Percentiles rank a stretch among this genome's conserved stretches.
Evolutionary conservation across 192 early-diverging fungal species (phyloP).

Genomic region (Umbelopsis vinacea): DNA sequence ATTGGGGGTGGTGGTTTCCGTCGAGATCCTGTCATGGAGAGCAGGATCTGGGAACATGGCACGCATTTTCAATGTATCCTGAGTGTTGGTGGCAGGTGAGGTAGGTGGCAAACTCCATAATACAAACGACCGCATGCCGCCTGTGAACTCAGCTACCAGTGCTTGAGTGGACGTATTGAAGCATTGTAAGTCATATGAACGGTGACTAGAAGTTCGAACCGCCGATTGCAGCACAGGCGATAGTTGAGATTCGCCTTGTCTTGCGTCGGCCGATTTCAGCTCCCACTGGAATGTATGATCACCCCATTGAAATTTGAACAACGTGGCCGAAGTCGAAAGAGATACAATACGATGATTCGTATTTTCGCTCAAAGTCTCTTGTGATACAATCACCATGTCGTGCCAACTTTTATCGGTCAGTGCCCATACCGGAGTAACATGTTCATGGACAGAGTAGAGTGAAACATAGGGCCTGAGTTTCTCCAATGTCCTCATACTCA

Average conservation of each 20-base stretch:
- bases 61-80: background rate
- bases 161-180: conserved; percentile 1
- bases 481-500: background rate
- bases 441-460: conserved; percentile 1
- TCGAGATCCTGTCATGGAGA: background rate
- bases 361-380: conserved; percentile 13
- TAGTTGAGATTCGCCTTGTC: conserved; percentile 12
- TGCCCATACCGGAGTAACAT: conserved; percentile 15
- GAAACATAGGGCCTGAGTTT: conserved; percentile 17
- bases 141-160: conserved; percentile 21
- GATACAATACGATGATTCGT: conserved; percentile 26
- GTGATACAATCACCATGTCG: conserved; percentile 21
- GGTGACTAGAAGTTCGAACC: background rate
- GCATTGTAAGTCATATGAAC: conserved; percentile 23
- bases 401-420: conserved; percentile 28
- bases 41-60: background rate
- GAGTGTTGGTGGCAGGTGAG: background rate
- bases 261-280: background rate
- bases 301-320: conserved; percentile 29
- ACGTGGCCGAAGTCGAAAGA: conserved; percentile 18
- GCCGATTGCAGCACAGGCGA: conserved; percentile 8
- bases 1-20: background rate
- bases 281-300: conserved; percentile 29
- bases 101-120: conserved; percentile 6
- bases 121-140: conserved; percentile 12